These are phyloP conservation scores for Xylaria sp. DNA, from an alignment of 2,329 filamentous ascomycete species.

Conservation along the genomic window DNA sequence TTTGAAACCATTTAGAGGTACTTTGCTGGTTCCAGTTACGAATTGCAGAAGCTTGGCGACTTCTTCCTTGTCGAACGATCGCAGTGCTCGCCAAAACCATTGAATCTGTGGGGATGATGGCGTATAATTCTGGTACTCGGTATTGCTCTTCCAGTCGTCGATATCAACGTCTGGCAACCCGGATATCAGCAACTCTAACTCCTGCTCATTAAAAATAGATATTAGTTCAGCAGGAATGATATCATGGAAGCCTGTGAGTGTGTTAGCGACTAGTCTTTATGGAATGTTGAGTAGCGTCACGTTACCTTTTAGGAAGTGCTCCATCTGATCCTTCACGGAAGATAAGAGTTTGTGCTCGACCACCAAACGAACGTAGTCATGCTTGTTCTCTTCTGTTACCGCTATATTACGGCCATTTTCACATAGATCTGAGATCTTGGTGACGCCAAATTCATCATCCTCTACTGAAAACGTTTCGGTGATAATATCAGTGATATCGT, in stretches of 20 bases:
- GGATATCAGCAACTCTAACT: conserved; percentile 95
- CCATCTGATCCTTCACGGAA: conserved; percentile 93
- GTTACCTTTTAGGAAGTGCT: conserved; percentile 86
- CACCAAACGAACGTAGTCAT: conserved; percentile 93
- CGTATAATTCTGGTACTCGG: conserved; percentile 98
- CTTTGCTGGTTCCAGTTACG: conserved; percentile 97
- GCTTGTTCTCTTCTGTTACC: conserved; percentile 98
- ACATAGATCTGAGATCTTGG: conserved; percentile 85
- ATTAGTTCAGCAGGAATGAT: conserved; percentile 95
- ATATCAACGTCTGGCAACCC: conserved; percentile 97
- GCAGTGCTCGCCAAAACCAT: conserved; percentile 99
- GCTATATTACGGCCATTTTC: conserved; percentile 89
- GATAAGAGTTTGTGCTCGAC: conserved; percentile 93
- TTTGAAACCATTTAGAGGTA: conserved; percentile 98
- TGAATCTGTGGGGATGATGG: conserved; percentile 96
- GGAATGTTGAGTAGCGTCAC: conserved; percentile 24
- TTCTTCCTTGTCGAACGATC: conserved; percentile 99
- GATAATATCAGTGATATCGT: conserved; percentile 98
- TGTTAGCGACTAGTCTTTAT: conserved; percentile 48
- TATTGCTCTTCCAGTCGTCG: conserved; percentile 99
- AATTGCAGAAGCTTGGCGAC: conserved; percentile 97
- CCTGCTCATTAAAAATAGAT: conserved; percentile 98
- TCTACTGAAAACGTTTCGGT: conserved; percentile 96
- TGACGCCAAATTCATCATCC: conserved; percentile 92
- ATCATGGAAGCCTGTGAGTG: conserved; percentile 84